Evolutionary conservation across 352 stramenopile species (phyloP).

Genomic region (Pythium periplocum): DNA sequence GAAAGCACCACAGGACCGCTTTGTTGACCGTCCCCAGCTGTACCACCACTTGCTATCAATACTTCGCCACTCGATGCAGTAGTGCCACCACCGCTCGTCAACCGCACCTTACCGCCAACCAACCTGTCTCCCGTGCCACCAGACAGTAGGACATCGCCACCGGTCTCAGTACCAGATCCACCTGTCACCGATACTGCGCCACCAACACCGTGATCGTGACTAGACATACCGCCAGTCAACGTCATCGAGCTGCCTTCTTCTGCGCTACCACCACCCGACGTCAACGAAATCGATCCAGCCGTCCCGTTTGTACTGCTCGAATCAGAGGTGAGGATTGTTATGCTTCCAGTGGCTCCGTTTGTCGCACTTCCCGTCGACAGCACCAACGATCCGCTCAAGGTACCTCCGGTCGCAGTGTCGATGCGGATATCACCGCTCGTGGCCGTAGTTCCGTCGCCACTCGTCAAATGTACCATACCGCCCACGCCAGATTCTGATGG

Average conservation of each 20-base stretch:
- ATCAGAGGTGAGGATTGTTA: neutral
- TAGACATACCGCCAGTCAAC: no score
- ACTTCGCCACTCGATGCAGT: slow-evolving; percentile 19
- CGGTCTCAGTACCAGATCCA: slow-evolving; percentile 11
- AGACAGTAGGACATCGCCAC: slow-evolving; percentile 20
- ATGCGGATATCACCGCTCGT: neutral
- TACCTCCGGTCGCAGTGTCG: slow-evolving; percentile 2
- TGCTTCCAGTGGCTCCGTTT: neutral
- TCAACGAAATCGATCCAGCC: neutral
- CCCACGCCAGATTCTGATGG: slow-evolving; percentile 10
- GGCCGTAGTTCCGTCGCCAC: slow-evolving; percentile 12
- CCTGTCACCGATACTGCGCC: slow-evolving; percentile 17
- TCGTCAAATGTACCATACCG: slow-evolving; percentile 17
- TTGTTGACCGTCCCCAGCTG: slow-evolving; percentile 5
- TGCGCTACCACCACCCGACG: neutral
- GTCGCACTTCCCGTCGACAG: neutral
- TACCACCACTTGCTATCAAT: slow-evolving; percentile 12
- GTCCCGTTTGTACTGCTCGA: neutral
- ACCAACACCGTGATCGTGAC: neutral
- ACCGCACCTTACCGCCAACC: slow-evolving; percentile 14
- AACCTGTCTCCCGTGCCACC: slow-evolving; percentile 17
- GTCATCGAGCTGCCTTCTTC: no score
- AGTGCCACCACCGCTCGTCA: slow-evolving; percentile 22
- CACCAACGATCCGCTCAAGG: slow-evolving; percentile 4
- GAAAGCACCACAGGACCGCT: slow-evolving; percentile 23